phyloP scores from a whole-genome alignment of 1,139 yeast species.

The Kodamaea suecica region DNA sequence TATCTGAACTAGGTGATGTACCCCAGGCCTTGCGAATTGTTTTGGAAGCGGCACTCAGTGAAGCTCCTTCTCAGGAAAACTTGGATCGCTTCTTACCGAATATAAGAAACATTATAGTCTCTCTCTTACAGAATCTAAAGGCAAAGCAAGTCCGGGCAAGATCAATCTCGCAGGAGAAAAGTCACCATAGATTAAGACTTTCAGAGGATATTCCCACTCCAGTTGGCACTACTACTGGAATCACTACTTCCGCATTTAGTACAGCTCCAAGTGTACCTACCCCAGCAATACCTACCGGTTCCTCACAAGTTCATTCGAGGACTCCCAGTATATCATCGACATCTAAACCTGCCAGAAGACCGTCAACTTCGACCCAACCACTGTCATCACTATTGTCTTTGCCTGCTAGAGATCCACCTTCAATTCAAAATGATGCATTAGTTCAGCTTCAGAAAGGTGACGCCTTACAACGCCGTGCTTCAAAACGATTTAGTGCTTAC shows the following conservation, averaged over 20 bases:
- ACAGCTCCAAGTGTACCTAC: too few relatives aligned
- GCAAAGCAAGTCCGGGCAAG: conserved; percentile 64
- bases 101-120: conserved; percentile 83
- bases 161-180: conserved; percentile 27
- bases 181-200: conserved; percentile 5
- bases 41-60: conserved; percentile 82
- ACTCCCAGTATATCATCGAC: conserved; percentile 4
- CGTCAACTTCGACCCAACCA: conserved; percentile 7
- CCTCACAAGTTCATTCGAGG: conserved; percentile 8
- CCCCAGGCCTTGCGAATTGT: conserved; percentile 71
- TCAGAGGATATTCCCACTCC: not conserved
- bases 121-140: conserved; percentile 75
- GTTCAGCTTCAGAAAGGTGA: conserved; percentile 77
- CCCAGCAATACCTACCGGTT: conserved; percentile 9
- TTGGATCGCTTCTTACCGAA: conserved; percentile 79
- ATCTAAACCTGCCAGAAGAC: conserved; percentile 7
- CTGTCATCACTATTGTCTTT: conserved; percentile 1
- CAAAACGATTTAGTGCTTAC: conserved; percentile 87
- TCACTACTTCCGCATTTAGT: too few relatives aligned
- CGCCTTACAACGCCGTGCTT: conserved; percentile 84
- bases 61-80: conserved; percentile 80
- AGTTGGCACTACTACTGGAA: too few relatives aligned
- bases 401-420: conserved; percentile 4
- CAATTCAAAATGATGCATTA: conserved; percentile 49
- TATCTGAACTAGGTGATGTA: conserved; percentile 70